Percentiles rank a stretch among this genome's conserved stretches.
These are phyloP conservation scores for Xylaria scruposa DNA, from an alignment of 495 filamentous ascomycete species.

Conservation along the genomic window DNA sequence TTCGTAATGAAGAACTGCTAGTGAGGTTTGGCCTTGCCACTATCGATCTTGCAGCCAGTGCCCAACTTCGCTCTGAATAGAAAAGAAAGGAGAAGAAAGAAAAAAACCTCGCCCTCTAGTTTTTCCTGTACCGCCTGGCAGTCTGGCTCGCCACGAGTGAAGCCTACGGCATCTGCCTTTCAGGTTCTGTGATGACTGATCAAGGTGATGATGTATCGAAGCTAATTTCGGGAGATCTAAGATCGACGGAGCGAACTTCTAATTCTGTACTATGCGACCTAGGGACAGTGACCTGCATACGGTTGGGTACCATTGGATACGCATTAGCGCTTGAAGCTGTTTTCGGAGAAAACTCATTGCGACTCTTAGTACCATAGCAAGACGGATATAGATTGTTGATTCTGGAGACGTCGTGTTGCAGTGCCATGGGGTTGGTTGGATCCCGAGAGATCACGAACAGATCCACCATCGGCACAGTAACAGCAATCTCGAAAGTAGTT, in stretches of 20 bases:
- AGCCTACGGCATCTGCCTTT: not conserved
- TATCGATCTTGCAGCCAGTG: not conserved
- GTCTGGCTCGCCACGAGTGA: too few species aligned
- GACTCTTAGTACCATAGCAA: not conserved
- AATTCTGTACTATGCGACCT: conserved; percentile 4
- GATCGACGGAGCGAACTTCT: conserved; percentile 17
- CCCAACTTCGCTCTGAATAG: not conserved
- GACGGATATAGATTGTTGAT: not conserved
- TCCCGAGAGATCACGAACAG: conserved; percentile 18
- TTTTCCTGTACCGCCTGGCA: not conserved
- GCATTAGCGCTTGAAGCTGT: not conserved
- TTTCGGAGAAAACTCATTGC: not conserved
- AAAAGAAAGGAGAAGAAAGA: too few species aligned
- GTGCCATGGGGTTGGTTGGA: conserved; percentile 1
- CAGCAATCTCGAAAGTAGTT: conserved; percentile 24
- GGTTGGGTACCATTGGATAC: not conserved
- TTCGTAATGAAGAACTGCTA: too few species aligned
- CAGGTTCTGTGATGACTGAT: not conserved
- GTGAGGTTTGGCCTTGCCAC: not conserved
- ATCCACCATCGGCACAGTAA: conserved; percentile 27
- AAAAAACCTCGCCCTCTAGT: not conserved
- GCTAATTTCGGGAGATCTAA: not conserved
- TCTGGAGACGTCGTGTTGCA: not conserved
- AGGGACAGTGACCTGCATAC: not conserved
- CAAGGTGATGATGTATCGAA: not conserved